Percentiles rank a stretch among this genome's conserved stretches.
Conservation (phyloP, 441 rosid genomes). For the Bruguiera hainesii region DNA sequence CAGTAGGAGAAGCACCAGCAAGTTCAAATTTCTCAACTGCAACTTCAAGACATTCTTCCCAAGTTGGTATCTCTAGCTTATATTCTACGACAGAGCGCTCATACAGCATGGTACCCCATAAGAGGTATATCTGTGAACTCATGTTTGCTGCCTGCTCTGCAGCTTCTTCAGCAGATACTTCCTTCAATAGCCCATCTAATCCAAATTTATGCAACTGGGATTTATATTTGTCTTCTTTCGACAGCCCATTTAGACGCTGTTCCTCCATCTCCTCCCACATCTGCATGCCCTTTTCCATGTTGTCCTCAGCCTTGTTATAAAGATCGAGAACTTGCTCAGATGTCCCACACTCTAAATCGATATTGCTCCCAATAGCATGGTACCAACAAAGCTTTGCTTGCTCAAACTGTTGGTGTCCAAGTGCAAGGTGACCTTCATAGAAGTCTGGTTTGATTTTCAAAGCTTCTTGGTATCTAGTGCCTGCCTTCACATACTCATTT, state of each 20-base stretch:
- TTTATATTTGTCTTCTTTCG: conserved; percentile 55
- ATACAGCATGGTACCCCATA: conserved; percentile 92
- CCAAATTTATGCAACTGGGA: conserved; percentile 56
- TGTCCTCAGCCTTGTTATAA: conserved; percentile 86
- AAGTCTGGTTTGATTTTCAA: conserved; percentile 82
- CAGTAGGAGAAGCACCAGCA: conserved; percentile 94
- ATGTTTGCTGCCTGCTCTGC: conserved; percentile 73
- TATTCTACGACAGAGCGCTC: conserved; percentile 88
- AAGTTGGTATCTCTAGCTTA: conserved; percentile 75
- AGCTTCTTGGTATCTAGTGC: conserved; percentile 69
- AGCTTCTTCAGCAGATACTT: conserved; percentile 55
- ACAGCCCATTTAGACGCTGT: conserved; percentile 57
- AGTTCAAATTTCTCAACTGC: conserved; percentile 91
- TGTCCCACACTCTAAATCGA: conserved; percentile 56
- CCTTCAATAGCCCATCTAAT: conserved; percentile 53
- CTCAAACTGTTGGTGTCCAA: conserved; percentile 89
- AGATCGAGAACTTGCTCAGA: conserved; percentile 72
- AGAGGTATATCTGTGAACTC: conserved; percentile 82
- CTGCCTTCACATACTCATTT: conserved; percentile 63
- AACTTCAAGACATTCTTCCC: conserved; percentile 97
- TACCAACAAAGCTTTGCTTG: conserved; percentile 95
- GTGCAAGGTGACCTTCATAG: conserved; percentile 82
- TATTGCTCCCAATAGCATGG: conserved; percentile 64
- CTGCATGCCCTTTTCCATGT: conserved; percentile 92
- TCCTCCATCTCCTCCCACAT: conserved; percentile 91